These are phyloP conservation scores for Ajuga reptans DNA, from an alignment of 305 asterid genomes.

Conservation along the genomic window DNA sequence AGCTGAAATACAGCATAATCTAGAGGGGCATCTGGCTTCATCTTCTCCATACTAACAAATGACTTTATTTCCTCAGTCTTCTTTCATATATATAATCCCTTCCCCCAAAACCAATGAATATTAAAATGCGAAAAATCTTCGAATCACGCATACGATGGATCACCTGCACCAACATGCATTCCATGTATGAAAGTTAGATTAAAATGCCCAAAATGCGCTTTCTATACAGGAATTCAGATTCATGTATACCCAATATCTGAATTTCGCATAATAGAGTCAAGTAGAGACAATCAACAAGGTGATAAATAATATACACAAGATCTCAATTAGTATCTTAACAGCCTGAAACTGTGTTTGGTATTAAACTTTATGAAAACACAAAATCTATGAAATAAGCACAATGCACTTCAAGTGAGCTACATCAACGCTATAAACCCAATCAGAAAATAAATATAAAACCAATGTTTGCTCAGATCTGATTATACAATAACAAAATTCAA, in stretches of 20 bases:
- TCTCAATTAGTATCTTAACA: constrained; percentile 2
- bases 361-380: background rate
- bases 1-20: constrained; percentile 86
- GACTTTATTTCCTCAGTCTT: constrained; percentile 19
- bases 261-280: background rate
- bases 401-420: constrained; percentile 18
- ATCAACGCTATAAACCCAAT: constrained; percentile 9
- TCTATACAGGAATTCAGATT: constrained; percentile 5
- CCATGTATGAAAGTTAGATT: constrained; percentile 12
- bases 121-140: background rate
- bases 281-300: constrained; percentile 16
- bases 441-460: constrained; percentile 10
- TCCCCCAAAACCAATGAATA: constrained; percentile 18
- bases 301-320: constrained; percentile 1
- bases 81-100: constrained; percentile 31
- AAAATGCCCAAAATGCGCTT: background rate
- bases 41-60: constrained; percentile 30
- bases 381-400: background rate
- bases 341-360: background rate
- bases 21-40: constrained; percentile 62
- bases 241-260: background rate
- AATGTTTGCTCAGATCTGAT: constrained; percentile 48
- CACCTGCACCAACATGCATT: constrained; percentile 23
- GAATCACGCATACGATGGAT: background rate
- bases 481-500: constrained; percentile 15